Base-by-base conservation (phyloP, 1,284 basidiomycete genomes). In the Trichosporon sp. region DNA sequence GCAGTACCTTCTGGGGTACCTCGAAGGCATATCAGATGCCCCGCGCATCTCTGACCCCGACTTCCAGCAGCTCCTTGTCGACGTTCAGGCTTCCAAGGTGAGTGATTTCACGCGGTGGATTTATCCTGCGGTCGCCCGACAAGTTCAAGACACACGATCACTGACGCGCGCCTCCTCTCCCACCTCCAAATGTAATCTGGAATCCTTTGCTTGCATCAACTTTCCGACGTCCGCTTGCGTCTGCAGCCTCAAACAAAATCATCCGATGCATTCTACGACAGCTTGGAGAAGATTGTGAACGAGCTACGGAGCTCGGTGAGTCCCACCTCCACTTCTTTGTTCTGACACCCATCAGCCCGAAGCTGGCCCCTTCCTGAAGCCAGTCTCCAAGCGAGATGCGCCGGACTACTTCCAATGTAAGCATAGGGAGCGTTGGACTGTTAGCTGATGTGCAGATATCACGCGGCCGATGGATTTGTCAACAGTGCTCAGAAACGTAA, bases 381-480 rank as follows among this genome's bases (percentile, higher is more conserved):
- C 92, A 5, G 95, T 97, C 1, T 88, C 91, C 3, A 93, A 88
- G 83, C 85, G 89, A 62, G 93, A 96, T 77, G 91, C 90, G 27
- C 92, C 92, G 64, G 93, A 96, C 83, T 97, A 97, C 79, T 90
- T 92, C 83, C 90, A 92, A 69, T 88, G 93, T 93, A 47, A 34
- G 84, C 79, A 4, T 15, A 18, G 25, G 6, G 56, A 27, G 25
- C 64, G 35, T 58, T 51, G 25, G 34, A 34, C 34, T 12, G 18
- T 53, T 64, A 23, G 38, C 32, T 60, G 23, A 62, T 42, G 15
- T 9, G 8, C 76, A 95, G 93, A 93, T 75, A 94, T 97, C 80
- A 85, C 88, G 65, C 89, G 89, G 72, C 93, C 94, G 1, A 99
- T 98, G 96, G 96, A 99, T 85, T 86, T 98, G 62, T 89, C 90